Evolutionary conservation across 768 basidiomycete genomes (phyloP).

Genomic region (Pisolithus microcarpus): DNA sequence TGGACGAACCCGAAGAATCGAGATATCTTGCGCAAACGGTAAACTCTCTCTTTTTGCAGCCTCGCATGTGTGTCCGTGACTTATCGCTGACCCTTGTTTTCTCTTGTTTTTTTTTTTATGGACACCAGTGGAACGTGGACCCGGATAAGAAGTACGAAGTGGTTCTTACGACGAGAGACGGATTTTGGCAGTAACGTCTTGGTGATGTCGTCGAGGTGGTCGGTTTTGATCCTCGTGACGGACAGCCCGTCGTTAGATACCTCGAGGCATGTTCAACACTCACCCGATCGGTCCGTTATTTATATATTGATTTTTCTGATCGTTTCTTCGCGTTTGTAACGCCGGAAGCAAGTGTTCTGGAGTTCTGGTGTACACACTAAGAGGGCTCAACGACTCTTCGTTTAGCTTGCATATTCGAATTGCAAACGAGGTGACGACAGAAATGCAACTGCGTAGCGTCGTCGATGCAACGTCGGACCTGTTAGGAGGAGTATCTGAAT

Average conservation of each 20-base stretch:
- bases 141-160: conserved; percentile 13
- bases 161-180: conserved; percentile 19
- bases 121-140: conserved; percentile 19
- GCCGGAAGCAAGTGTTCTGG: no score
- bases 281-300: no score
- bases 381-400: no score
- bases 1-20: conserved; percentile 17
- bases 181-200: conserved; percentile 18
- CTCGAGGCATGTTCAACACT: conserved; percentile 13
- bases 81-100: conserved; percentile 1
- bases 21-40: conserved; percentile 14
- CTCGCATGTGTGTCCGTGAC: not conserved
- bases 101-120: no score
- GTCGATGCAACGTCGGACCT: no score
- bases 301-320: no score
- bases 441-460: no score
- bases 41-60: not conserved
- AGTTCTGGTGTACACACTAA: no score
- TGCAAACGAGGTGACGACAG: no score
- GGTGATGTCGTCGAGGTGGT: conserved; percentile 14
- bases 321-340: no score
- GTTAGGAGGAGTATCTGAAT: no score
- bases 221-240: conserved; percentile 18
- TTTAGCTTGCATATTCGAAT: no score
- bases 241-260: conserved; percentile 16